Base-by-base conservation (phyloP, 306 rosid genomes). In the Carpinus viminea region DNA sequence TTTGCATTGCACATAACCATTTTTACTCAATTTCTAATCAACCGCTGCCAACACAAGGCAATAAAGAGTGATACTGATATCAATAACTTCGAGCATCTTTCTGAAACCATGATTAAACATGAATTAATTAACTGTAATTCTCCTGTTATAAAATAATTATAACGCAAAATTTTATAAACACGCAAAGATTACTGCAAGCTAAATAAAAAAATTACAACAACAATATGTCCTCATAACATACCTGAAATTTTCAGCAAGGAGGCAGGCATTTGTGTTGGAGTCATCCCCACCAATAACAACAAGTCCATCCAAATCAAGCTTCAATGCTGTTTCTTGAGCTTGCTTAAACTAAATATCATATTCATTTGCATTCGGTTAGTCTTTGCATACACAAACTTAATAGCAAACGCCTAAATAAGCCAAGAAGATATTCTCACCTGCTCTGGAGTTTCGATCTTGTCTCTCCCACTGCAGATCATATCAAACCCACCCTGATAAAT, bases 211-310 rank as follows among this genome's bases (percentile, higher is more conserved):
- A 56, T 34, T 76, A 52, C 47, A 50, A 45, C 69, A 74, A 31
- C 47, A 52, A 31, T 4, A 70, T 45, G 74, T 68, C 72, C 48
- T 61, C 1, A 20, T 20, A 34, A 53, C 78, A 77, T 70, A 96
- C 99, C 94, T 93, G 93, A 96, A 96, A 87, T 96, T 86, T 81
- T 96, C 99, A 48, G 96, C 99, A 77, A 96, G 99, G 80, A 96
- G 98, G 79, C 99, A 93, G 36, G 99, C 99, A 81, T 96, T 96
- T 84, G 99, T 96, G 86, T 96, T 96, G 8, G 99, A 96, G 88
- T 96, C 98, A 85, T 96, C 99, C 50, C 99, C 99, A 64, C 99
- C 99, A 81, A 96, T 96, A 72, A 96, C 99, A 89, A 96, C 86
- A 64, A 96, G 91, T 76, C 99, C 99, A 87, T 96, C 99, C 89